These are phyloP conservation scores for Exophiala spinifera DNA, from an alignment of 2,329 filamentous ascomycete species.

Conservation along the genomic window DNA sequence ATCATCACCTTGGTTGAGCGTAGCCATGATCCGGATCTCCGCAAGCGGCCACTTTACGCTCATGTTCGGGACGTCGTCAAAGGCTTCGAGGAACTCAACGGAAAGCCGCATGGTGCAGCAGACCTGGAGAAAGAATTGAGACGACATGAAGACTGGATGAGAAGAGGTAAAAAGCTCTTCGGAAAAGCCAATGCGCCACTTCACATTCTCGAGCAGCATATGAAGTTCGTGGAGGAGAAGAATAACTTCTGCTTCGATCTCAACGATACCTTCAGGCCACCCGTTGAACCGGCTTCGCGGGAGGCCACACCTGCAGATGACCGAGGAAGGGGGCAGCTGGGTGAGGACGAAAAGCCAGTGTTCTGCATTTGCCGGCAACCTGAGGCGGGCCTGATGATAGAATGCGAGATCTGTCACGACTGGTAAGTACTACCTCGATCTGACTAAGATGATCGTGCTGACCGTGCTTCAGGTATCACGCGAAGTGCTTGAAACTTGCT, in stretches of 20 bases:
- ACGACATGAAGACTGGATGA: conserved; percentile 98
- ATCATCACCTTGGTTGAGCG: conserved; percentile 78
- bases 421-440: conserved; percentile 61
- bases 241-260: conserved; percentile 92
- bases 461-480: conserved; percentile 71
- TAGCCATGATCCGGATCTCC: conserved; percentile 70
- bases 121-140: conserved; percentile 94
- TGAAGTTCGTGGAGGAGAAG: conserved; percentile 86
- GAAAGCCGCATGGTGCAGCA: conserved; percentile 83
- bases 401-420: conserved; percentile 96
- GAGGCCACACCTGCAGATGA: conserved; percentile 64
- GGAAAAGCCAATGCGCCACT: conserved; percentile 96
- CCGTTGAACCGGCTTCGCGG: conserved; percentile 86
- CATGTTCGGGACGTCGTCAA: conserved; percentile 91
- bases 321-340: conserved; percentile 49
- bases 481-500: conserved; percentile 96
- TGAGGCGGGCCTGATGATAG: conserved; percentile 99
- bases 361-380: conserved; percentile 94
- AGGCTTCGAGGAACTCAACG: conserved; percentile 81
- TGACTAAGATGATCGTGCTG: conserved; percentile 25
- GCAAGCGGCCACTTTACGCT: conserved; percentile 76
- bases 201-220: conserved; percentile 90
- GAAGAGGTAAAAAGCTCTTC: conserved; percentile 94
- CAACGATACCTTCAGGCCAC: conserved; percentile 79
- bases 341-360: conserved; percentile 68